Evolutionary conservation across 805 yeast species (phyloP).

Genomic region (Candida andamanensis): DNA sequence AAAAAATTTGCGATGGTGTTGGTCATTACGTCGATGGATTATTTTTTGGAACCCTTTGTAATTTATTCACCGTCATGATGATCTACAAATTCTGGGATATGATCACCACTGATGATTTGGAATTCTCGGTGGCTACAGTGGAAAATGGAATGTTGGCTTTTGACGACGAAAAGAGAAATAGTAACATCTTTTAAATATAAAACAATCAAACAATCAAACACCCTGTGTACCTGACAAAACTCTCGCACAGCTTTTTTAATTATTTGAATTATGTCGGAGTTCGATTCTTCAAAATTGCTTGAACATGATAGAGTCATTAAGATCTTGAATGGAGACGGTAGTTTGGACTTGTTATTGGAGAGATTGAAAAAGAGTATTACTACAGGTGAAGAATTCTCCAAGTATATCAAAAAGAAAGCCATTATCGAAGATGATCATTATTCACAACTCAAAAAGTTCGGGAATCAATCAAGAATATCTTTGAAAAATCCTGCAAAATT

Average conservation of each 20-base stretch:
- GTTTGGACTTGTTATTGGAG: constrained; percentile 65
- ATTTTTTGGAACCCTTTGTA: constrained; percentile 77
- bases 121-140: constrained; percentile 64
- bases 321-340: constrained; percentile 64
- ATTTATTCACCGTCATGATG: constrained; percentile 86
- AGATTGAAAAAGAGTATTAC: constrained; percentile 74
- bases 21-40: constrained; percentile 89
- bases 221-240: not conserved
- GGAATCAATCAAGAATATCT: constrained; percentile 47
- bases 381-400: constrained; percentile 81
- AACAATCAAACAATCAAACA: too few relatives aligned
- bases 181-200: constrained; percentile 10
- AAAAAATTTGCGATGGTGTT: constrained; percentile 59
- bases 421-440: constrained; percentile 74
- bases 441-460: constrained; percentile 66
- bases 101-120: constrained; percentile 90
- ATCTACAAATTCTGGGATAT: constrained; percentile 95
- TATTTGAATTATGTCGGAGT: constrained; percentile 10
- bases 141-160: constrained; percentile 34
- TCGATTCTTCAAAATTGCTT: constrained; percentile 7
- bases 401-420: constrained; percentile 74
- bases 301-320: constrained; percentile 34
- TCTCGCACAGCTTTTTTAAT: too few relatives aligned
- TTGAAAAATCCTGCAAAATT: constrained; percentile 41
- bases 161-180: constrained; percentile 28